Evolutionary conservation across 73 alveolate genomes (phyloP).

Genomic region (Paraurostyla sp.): DNA sequence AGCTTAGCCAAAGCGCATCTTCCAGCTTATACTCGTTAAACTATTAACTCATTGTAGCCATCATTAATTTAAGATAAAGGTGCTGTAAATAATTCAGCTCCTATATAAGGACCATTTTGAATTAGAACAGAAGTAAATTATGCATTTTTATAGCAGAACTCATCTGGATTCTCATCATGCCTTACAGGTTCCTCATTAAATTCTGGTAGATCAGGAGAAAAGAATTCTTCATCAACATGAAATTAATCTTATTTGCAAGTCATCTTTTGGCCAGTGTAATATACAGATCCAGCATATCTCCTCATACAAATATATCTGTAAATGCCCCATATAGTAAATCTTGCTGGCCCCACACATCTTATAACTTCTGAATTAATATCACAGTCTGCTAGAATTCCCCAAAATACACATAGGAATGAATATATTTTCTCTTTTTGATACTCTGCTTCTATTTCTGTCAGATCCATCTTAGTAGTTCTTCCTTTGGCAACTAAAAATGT

Average conservation of each 20-base stretch:
- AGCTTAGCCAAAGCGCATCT: slow-evolving; percentile 76
- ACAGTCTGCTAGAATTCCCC: slow-evolving; percentile 91
- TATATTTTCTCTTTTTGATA: slow-evolving; percentile 74
- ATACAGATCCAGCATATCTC: slow-evolving; percentile 70
- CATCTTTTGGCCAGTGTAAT: slow-evolving; percentile 74
- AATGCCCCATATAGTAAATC: slow-evolving; percentile 91
- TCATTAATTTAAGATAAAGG: slow-evolving; percentile 85
- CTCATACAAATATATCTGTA: slow-evolving; percentile 77
- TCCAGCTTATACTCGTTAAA: slow-evolving; percentile 80
- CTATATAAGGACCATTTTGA: slow-evolving; percentile 79
- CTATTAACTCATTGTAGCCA: slow-evolving; percentile 84
- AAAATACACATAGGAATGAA: slow-evolving; percentile 84
- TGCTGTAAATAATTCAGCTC: slow-evolving; percentile 70
- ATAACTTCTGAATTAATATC: slow-evolving; percentile 91
- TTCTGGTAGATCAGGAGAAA: slow-evolving; percentile 38
- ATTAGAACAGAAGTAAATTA: slow-evolving; percentile 74
- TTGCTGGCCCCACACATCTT: slow-evolving; percentile 90
- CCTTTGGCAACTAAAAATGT: slow-evolving; percentile 90
- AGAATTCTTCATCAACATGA: not conserved
- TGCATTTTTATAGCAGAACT: slow-evolving; percentile 62
- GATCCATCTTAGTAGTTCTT: slow-evolving; percentile 79
- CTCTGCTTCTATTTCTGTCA: slow-evolving; percentile 82
- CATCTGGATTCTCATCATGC: slow-evolving; percentile 69
- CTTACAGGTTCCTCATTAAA: slow-evolving; percentile 16
- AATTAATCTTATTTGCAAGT: not conserved